phyloP scores from a whole-genome alignment of 805 yeast species.

The Saturnispora sanitii region DNA sequence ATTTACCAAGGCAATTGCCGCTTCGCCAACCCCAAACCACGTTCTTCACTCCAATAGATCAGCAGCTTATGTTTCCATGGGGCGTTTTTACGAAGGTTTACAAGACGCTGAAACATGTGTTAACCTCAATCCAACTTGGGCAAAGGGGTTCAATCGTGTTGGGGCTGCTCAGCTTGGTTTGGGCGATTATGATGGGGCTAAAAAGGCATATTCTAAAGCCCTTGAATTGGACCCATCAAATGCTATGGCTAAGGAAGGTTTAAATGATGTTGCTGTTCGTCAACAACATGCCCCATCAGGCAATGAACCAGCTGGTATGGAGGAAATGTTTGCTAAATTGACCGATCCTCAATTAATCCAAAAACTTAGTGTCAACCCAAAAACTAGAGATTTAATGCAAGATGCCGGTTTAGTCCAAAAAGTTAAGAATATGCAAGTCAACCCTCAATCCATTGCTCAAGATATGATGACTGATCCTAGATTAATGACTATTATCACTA shows the following conservation, averaged over 20 bases:
- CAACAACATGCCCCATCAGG: slow-evolving; percentile 23
- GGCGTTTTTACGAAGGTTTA: slow-evolving; percentile 64
- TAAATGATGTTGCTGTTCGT: slow-evolving; percentile 32
- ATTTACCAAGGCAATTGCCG: slow-evolving; percentile 82
- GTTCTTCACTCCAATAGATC: slow-evolving; percentile 91
- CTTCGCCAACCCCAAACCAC: slow-evolving; percentile 75
- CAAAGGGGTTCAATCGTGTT: slow-evolving; percentile 88
- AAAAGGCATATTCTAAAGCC: slow-evolving; percentile 62
- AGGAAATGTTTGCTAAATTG: slow-evolving; percentile 48
- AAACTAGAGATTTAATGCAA: slow-evolving; percentile 75
- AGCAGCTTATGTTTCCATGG: slow-evolving; percentile 76
- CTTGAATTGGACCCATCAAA: slow-evolving; percentile 71
- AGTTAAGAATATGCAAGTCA: slow-evolving; percentile 46
- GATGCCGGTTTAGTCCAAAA: slow-evolving; percentile 78
- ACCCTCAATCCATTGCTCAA: slow-evolving; percentile 67
- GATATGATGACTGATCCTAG: slow-evolving; percentile 74
- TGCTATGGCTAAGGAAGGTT: slow-evolving; percentile 80
- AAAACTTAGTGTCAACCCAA: slow-evolving; percentile 73
- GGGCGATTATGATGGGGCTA: slow-evolving; percentile 69
- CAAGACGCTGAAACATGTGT: slow-evolving; percentile 81
- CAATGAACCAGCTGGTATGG: slow-evolving; percentile 45
- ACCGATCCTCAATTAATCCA: slow-evolving; percentile 65
- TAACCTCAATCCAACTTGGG: slow-evolving; percentile 77
- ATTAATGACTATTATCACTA: slow-evolving; percentile 79
- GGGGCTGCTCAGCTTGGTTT: slow-evolving; percentile 92